Conservation (phyloP, 805 yeast genomes). For the Candida arabinofermentans region DNA sequence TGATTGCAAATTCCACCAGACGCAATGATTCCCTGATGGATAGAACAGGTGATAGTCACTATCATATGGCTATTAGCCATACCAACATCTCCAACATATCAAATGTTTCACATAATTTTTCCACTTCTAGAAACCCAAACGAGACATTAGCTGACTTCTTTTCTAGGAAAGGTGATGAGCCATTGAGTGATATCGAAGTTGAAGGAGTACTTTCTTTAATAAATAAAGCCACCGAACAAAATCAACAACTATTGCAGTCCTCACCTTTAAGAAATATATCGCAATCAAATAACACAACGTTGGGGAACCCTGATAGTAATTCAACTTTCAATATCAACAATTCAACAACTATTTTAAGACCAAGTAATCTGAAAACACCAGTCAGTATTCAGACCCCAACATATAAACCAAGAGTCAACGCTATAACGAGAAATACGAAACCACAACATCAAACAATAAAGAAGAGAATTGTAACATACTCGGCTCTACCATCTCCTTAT, state of each 20-base stretch:
- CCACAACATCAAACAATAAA: slow-evolving; percentile 18
- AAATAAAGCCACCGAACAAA: slow-evolving; percentile 34
- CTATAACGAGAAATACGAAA: slow-evolving; percentile 10
- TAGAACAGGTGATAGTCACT: slow-evolving; percentile 2
- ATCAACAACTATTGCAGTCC: slow-evolving; percentile 8
- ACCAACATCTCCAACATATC: slow-evolving; percentile 22
- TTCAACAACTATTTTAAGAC: slow-evolving; percentile 21
- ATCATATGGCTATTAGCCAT: slow-evolving; percentile 15
- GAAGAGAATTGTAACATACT: slow-evolving; percentile 26
- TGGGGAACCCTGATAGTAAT: slow-evolving; percentile 7
- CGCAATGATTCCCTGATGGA: not conserved
- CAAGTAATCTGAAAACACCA: slow-evolving; percentile 18
- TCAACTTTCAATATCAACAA: slow-evolving; percentile 16
- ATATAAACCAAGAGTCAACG: slow-evolving; percentile 18
- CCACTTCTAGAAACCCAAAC: slow-evolving; percentile 41
- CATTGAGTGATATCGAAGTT: slow-evolving; percentile 68
- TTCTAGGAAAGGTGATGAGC: slow-evolving; percentile 67
- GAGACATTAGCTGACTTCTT: slow-evolving; percentile 66
- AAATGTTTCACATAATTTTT: slow-evolving; percentile 7
- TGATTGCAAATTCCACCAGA: not conserved
- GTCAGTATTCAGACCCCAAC: slow-evolving; percentile 24
- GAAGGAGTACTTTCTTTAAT: slow-evolving; percentile 74
- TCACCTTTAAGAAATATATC: slow-evolving; percentile 4
- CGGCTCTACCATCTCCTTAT: slow-evolving; percentile 26
- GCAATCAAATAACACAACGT: not conserved